These are phyloP conservation scores for Melastoma candidum DNA, from an alignment of 441 rosid genomes.

Conservation along the genomic window DNA sequence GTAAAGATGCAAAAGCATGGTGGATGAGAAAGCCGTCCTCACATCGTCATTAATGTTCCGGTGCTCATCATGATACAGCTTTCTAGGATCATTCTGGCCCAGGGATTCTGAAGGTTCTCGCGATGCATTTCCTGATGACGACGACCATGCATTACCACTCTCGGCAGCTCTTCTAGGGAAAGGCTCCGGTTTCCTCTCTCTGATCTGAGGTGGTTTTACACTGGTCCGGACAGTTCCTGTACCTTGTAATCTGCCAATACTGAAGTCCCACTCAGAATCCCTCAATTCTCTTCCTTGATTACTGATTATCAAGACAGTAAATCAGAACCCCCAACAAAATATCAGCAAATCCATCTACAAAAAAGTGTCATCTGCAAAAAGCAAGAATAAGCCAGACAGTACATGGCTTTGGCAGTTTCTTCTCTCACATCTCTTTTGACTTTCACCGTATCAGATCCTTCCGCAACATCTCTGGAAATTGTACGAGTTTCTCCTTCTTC, in stretches of 20 bases:
- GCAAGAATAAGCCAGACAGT: constrained; percentile 15
- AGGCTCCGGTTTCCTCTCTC: constrained; percentile 76
- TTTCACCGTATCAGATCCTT: constrained; percentile 70
- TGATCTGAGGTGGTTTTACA: constrained; percentile 68
- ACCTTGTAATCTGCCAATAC: constrained; percentile 70
- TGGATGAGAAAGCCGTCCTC: constrained; percentile 28
- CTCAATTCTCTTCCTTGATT: constrained; percentile 51
- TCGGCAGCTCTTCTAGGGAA: constrained; percentile 40
- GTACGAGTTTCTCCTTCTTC: constrained; percentile 53
- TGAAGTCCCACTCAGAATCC: constrained; percentile 96
- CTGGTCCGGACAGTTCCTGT: constrained; percentile 64
- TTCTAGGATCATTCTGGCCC: constrained; percentile 36
- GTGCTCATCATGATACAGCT: constrained; percentile 34
- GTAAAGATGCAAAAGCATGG: no score
- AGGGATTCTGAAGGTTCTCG: constrained; percentile 42
- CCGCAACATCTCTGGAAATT: constrained; percentile 38
- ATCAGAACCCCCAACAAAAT: constrained; percentile 8
- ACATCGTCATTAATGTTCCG: constrained; percentile 47
- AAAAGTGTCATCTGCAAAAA: neutral
- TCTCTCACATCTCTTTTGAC: constrained; percentile 60
- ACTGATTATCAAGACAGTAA: constrained; percentile 30
- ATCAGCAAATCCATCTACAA: neutral
- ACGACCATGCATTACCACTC: constrained; percentile 36
- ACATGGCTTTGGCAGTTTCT: constrained; percentile 69
- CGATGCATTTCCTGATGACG: constrained; percentile 38